phyloP scores from a whole-genome alignment of 2,329 filamentous ascomycete genomes.

The Coniochaeta prunicola region DNA sequence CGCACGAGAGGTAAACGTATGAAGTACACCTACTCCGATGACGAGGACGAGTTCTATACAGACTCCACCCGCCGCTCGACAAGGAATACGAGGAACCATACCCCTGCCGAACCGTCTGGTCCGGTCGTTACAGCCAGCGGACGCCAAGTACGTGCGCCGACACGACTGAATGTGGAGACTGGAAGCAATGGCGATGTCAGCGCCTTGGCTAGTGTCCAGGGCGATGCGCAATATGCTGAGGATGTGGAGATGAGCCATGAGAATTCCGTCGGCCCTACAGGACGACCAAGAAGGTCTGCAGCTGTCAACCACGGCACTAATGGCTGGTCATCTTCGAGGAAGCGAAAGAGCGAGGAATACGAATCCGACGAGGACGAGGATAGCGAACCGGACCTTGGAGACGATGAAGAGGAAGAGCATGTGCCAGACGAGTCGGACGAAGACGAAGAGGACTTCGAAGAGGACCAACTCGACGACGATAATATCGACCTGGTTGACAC shows the following conservation, averaged over 20 bases:
- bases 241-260: constrained; percentile 27
- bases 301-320: constrained; percentile 43
- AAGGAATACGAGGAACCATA: constrained; percentile 67
- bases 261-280: constrained; percentile 32
- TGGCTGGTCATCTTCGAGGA: constrained; percentile 31
- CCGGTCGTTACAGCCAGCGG: constrained; percentile 74
- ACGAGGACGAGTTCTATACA: constrained; percentile 62
- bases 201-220: constrained; percentile 36
- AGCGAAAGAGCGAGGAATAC: constrained; percentile 43
- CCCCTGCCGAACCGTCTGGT: constrained; percentile 59
- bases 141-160: constrained; percentile 68
- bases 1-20: constrained; percentile 92
- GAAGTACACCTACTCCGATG: constrained; percentile 93
- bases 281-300: constrained; percentile 43
- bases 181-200: constrained; percentile 40
- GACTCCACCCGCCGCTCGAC: constrained; percentile 64
- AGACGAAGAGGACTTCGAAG: constrained; percentile 47
- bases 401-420: constrained; percentile 64
- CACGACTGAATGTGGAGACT: constrained; percentile 56
- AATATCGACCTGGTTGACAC: constrained; percentile 9
- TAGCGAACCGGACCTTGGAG: constrained; percentile 67
- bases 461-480: constrained; percentile 43
- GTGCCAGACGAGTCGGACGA: constrained; percentile 50
- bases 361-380: constrained; percentile 59
- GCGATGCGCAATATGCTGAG: constrained; percentile 28